phyloP scores from a whole-genome alignment of 2,329 filamentous ascomycete species.

The Fusarium pseudograminearum region DNA sequence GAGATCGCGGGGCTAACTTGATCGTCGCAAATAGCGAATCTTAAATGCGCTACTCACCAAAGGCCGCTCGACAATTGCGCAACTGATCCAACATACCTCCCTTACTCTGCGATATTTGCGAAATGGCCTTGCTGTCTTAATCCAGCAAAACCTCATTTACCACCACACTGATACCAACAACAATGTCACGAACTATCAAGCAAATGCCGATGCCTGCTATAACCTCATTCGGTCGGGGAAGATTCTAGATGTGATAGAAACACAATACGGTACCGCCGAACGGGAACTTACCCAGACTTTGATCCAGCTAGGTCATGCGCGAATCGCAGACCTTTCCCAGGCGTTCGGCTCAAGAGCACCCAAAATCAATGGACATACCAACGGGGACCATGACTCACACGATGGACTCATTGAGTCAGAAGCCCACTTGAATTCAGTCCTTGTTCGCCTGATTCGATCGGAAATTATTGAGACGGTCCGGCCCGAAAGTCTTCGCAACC shows the following conservation, averaged over 20 bases:
- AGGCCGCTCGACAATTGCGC: constrained; percentile 79
- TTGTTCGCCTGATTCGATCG: constrained; percentile 69
- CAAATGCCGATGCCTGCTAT: constrained; percentile 84
- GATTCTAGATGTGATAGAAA: constrained; percentile 80
- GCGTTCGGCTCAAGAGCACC: constrained; percentile 63
- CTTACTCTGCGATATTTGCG: constrained; percentile 81
- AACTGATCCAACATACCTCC: constrained; percentile 77
- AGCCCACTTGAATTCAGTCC: constrained; percentile 62
- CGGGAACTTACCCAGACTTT: constrained; percentile 80
- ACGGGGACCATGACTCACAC: constrained; percentile 50
- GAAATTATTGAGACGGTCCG: constrained; percentile 76
- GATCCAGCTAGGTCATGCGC: constrained; percentile 81
- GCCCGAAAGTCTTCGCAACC: constrained; percentile 67
- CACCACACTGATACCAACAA: constrained; percentile 74
- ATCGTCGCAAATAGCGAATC: constrained; percentile 73
- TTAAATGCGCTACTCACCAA: constrained; percentile 81
- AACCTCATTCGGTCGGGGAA: constrained; percentile 84
- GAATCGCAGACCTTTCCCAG: constrained; percentile 75
- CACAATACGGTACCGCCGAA: constrained; percentile 79
- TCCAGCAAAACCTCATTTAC: constrained; percentile 89
- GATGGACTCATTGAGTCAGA: constrained; percentile 58
- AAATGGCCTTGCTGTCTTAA: constrained; percentile 83
- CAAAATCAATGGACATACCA: constrained; percentile 52
- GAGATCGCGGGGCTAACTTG: constrained; percentile 48
- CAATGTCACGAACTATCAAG: constrained; percentile 81